Evolutionary conservation across 176 grass and related monocot species (phyloP).

Genomic region (Aegilops speltoides): DNA sequence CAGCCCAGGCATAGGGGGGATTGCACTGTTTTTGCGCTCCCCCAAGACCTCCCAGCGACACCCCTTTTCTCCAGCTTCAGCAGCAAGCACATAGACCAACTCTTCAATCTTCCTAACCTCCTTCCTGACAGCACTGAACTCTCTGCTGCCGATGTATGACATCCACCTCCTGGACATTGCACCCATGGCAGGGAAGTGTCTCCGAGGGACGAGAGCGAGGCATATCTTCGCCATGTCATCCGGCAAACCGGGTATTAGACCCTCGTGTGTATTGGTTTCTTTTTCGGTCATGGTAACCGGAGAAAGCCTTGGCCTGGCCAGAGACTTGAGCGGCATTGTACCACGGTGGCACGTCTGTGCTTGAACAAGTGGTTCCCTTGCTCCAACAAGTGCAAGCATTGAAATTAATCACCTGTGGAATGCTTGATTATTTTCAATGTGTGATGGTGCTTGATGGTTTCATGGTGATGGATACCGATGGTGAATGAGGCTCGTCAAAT

Average conservation of each 20-base stretch:
- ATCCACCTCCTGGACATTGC: conserved; percentile 76
- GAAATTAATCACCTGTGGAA: background rate
- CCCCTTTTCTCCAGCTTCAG: conserved; percentile 34
- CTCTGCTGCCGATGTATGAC: conserved; percentile 57
- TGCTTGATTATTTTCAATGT: conserved; percentile 22
- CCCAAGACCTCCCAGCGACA: conserved; percentile 54
- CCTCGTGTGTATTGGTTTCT: conserved; percentile 4
- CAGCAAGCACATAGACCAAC: conserved; percentile 56
- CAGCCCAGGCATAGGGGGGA: conserved; percentile 69
- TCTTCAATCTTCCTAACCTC: conserved; percentile 51
- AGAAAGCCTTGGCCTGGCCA: conserved; percentile 20
- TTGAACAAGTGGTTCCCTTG: background rate
- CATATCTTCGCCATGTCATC: conserved; percentile 74
- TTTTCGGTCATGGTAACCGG: background rate
- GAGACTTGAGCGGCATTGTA: background rate
- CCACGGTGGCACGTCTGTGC: background rate
- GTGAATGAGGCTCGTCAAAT: conserved; percentile 37
- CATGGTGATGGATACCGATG: conserved; percentile 41
- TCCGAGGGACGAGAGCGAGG: conserved; percentile 50
- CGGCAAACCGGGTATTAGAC: conserved; percentile 62
- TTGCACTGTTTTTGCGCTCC: conserved; percentile 37
- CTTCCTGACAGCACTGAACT: conserved; percentile 56
- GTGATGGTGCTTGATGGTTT: conserved; percentile 22
- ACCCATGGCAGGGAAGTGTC: conserved; percentile 48
- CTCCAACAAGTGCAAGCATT: conserved; percentile 32